Percentiles rank a stretch among this genome's conserved stretches.
Conservation (phyloP, 345 rosid species). For the Clarkia xantiana region DNA sequence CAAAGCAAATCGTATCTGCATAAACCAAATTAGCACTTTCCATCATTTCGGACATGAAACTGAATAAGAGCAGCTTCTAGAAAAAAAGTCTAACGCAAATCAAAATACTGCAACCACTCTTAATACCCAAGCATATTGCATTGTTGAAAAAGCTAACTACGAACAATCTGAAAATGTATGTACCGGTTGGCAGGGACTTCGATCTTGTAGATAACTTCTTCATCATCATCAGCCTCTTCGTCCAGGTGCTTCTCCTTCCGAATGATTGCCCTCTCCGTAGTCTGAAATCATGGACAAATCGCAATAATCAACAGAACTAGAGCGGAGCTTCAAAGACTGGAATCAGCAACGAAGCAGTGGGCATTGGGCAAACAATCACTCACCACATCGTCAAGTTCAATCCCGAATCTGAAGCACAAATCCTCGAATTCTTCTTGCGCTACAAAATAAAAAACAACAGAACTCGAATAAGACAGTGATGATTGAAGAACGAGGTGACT, state of each 20-base stretch:
- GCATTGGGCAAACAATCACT: conserved; percentile 7
- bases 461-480: background rate
- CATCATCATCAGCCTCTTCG: conserved; percentile 40
- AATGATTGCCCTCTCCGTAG: conserved; percentile 38
- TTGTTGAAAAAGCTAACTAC: background rate
- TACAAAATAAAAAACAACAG: conserved; percentile 4
- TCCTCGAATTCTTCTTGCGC: conserved; percentile 77
- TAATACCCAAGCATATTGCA: too few species aligned
- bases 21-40: background rate
- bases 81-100: too few species aligned
- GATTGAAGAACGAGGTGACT: background rate
- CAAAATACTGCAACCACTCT: too few species aligned
- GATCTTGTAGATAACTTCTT: conserved; percentile 74
- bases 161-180: background rate
- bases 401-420: conserved; percentile 79
- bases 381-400: conserved; percentile 94
- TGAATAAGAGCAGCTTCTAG: too few species aligned
- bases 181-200: conserved; percentile 88
- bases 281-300: conserved; percentile 20
- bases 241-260: conserved; percentile 5
- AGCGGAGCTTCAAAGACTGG: background rate
- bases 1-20: conserved; percentile 86
- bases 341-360: background rate
- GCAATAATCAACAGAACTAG: background rate
- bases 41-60: background rate